These are phyloP conservation scores for Yamadazyma friedrichii DNA, from an alignment of 1,139 yeast genomes.

Conservation along the genomic window DNA sequence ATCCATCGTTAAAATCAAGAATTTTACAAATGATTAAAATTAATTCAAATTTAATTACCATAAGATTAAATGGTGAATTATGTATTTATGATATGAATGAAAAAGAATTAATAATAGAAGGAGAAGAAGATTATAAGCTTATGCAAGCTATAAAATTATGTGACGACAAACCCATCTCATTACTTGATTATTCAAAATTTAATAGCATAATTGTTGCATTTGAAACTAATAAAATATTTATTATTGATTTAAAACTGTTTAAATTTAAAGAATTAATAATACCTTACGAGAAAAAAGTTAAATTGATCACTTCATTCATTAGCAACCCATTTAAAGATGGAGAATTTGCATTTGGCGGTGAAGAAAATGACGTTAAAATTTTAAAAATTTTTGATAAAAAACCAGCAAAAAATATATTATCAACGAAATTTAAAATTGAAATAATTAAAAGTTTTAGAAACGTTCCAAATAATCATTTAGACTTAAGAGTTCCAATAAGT, in stretches of 20 bases:
- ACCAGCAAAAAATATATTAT: slow-evolving; percentile 15
- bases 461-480: slow-evolving; percentile 65
- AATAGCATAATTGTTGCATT: slow-evolving; percentile 39
- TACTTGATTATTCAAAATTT: slow-evolving; percentile 27
- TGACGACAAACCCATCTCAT: slow-evolving; percentile 29
- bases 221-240: slow-evolving; percentile 50
- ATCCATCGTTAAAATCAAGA: slow-evolving; percentile 25
- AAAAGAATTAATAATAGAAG: background rate
- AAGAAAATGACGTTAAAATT: slow-evolving; percentile 63
- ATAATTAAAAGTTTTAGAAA: slow-evolving; percentile 37
- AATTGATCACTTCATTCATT: slow-evolving; percentile 47
- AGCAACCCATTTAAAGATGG: slow-evolving; percentile 44
- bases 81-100: slow-evolving; percentile 33
- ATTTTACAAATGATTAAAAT: slow-evolving; percentile 24
- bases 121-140: slow-evolving; percentile 19
- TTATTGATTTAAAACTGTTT: slow-evolving; percentile 36
- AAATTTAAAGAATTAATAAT: slow-evolving; percentile 26
- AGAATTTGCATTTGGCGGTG: slow-evolving; percentile 70
- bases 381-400: slow-evolving; percentile 36
- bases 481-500: slow-evolving; percentile 71
- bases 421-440: slow-evolving; percentile 41
- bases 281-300: slow-evolving; percentile 24
- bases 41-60: slow-evolving; percentile 36
- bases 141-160: slow-evolving; percentile 14
- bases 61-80: slow-evolving; percentile 43